Percentiles rank a stretch among this genome's conserved stretches.
Conservation (phyloP, 352 stramenopile species). For the Globisporangium middletonii region DNA sequence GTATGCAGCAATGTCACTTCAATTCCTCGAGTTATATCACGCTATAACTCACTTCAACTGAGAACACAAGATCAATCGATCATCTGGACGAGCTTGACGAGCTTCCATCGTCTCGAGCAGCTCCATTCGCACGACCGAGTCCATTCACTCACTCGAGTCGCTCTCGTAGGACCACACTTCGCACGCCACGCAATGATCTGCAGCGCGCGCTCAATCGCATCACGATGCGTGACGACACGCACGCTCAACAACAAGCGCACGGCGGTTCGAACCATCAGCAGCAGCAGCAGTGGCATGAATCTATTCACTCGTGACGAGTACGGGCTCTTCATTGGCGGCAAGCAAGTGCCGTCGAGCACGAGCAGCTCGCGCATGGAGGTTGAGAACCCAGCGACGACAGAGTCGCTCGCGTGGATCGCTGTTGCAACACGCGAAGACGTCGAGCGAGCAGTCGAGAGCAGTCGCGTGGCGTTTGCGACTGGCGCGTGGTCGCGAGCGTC, state of each 20-base stretch:
- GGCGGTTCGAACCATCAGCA: not conserved
- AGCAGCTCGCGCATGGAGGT: conserved; percentile 23
- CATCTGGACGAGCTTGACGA: no score
- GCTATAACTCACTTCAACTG: no score
- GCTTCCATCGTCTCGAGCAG: no score
- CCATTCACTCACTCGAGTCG: no score
- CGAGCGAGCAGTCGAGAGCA: conserved; percentile 24
- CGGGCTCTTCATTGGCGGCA: conserved; percentile 39
- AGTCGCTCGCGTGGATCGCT: conserved; percentile 29
- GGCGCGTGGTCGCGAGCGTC: conserved; percentile 27
- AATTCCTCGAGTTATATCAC: no score
- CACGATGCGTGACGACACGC: not conserved
- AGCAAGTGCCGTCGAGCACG: not conserved
- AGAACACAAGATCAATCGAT: no score
- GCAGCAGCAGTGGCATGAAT: not conserved
- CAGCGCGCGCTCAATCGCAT: no score
- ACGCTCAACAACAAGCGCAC: not conserved
- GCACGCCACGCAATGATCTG: no score
- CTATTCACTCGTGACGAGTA: conserved; percentile 29
- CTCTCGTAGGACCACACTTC: no score
- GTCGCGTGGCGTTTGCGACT: conserved; percentile 23
- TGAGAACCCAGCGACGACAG: conserved; percentile 47
- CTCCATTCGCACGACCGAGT: no score
- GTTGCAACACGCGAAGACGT: conserved; percentile 30
- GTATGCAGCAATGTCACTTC: no score